These are phyloP conservation scores for Chaetomium globosum DNA, from an alignment of 2,329 filamentous ascomycete genomes.

Conservation along the genomic window DNA sequence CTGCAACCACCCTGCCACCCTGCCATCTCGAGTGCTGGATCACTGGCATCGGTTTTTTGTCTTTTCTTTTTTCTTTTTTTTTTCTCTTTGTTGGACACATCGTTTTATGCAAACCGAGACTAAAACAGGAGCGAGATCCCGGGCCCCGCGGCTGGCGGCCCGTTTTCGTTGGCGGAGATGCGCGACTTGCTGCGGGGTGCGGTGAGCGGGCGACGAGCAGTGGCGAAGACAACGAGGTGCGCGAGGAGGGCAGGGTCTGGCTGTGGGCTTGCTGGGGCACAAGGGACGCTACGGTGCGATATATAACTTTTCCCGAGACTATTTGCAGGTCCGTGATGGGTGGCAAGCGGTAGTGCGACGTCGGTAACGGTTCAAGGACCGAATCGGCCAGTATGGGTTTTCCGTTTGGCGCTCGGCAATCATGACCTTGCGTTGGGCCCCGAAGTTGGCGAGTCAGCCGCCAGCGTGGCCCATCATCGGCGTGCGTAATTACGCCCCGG, in stretches of 20 bases:
- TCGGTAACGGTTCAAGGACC: conserved; percentile 14
- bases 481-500: background rate
- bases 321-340: conserved; percentile 12
- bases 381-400: background rate
- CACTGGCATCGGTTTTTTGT: conserved; percentile 1
- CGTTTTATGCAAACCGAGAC: conserved; percentile 6
- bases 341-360: conserved; percentile 20
- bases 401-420: conserved; percentile 1
- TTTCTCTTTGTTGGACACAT: background rate
- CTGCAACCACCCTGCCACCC: conserved; percentile 7
- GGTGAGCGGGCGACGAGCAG: conserved; percentile 26
- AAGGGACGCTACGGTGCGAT: conserved; percentile 25
- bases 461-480: background rate
- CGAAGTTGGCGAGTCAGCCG: conserved; percentile 12
- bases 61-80: background rate
- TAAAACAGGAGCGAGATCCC: conserved; percentile 9
- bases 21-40: background rate
- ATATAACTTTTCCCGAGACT: conserved; percentile 27
- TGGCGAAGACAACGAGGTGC: conserved; percentile 26
- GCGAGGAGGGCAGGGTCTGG: background rate
- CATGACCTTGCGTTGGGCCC: background rate
- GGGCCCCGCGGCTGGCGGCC: background rate
- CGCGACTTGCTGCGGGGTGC: conserved; percentile 31
- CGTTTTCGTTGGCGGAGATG: conserved; percentile 17
- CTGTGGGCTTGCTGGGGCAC: conserved; percentile 10